Evolutionary conservation across 2,329 filamentous ascomycete genomes (phyloP), one percentile per base, ranked within the genome.

Genomic region (Didymella keratinophila): DNA sequence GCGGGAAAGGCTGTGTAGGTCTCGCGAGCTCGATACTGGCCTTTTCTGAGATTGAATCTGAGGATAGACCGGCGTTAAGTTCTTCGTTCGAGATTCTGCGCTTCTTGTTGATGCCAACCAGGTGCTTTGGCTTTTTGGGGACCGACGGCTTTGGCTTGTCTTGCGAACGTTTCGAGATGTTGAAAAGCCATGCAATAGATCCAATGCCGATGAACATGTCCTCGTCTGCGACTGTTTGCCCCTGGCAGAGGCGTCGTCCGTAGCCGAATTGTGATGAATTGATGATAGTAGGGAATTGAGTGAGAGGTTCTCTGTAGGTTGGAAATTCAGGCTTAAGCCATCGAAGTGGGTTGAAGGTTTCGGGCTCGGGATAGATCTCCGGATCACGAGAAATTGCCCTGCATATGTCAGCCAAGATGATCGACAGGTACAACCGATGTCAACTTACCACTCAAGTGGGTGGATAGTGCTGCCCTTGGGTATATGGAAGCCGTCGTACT

Each of bases 291-390:
- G 83, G 84, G 55, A 77, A 83, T 37, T 80, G 74, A 1, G 78
- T 81, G 12, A 84, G 78, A 2, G 83, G 82, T 61, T 82, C 82
- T 62, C 79, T 79, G 65, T 80, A 86, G 0, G 81, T 83, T n/a
- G 83, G 83, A 70, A 78, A 85, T 12, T 75, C 74, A 0, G 81
- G 77, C 32, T 83, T 77, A 75, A 94, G 92, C 83, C 83, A 86
- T 46, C 84, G 79, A 27, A 82, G 79, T 3, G 84, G 84, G 32
- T 82, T 80, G 73, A 84, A 86, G 23, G 74, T 73, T 72, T 98
- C 94, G 2, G 95, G 93, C 72, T 95, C 42, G 2, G 83, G 83
- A 66, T 83, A 86, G 36, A 81, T 77, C 2, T 71, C 71, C 9
- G 81, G 79, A 53, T 85, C 83, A 27, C 83, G 81, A 30, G 83